Evolutionary conservation across 345 rosid genomes (phyloP), one percentile per base, ranked within the genome.

Genomic region (Citrus hindsii): DNA sequence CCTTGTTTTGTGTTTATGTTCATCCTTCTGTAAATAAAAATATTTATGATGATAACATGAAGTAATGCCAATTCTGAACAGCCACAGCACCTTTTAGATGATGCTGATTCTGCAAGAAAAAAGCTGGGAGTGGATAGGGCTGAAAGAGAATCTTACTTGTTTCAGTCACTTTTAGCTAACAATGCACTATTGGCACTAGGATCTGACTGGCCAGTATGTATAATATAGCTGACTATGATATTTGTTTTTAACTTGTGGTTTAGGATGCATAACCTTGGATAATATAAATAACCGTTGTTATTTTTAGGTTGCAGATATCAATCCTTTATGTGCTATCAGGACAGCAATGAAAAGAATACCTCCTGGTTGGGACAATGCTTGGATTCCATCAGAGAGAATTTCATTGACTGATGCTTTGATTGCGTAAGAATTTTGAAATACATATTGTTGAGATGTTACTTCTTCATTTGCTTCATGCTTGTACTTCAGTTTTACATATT

Each of bases 191-290:
- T 95, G 89, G 97, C 91, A 35, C 80, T 95, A 71, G 98, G 98
- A 78, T 93, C 98, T 77, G 98, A 95, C 82, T 95, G 98, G 98
- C 98, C 98, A n/a, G 98, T 95, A 87, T 82, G 93, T 79, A 69
- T 79, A 69, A 42, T 32, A 4, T 32, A 1, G 33, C 27, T 68
- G 58, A 37, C 10, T 5, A 21, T 16, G 32, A 33, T 55, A 37
- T 48, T 55, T 59, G 75, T 60, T 71, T 37, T 64, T 18, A 18
- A 40, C 18, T 33, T 35, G 55, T 30, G n/a, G 67, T 46, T 16
- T 56, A 24, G 35, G 48, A 33, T 35, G 27, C 40, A 48, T 33
- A 14, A 32, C 27, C 66, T 7, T 62, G 61, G 8, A 24, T 35
- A 71, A 73, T 68, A 75, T 66, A 37, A 18, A 75, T 67, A 42